A percentile compares a stretch with the other conserved stretches of the same genome.
phyloP scores from a whole-genome alignment of 2,329 filamentous ascomycete species.

The Coniochaeta hoffmannii region DNA sequence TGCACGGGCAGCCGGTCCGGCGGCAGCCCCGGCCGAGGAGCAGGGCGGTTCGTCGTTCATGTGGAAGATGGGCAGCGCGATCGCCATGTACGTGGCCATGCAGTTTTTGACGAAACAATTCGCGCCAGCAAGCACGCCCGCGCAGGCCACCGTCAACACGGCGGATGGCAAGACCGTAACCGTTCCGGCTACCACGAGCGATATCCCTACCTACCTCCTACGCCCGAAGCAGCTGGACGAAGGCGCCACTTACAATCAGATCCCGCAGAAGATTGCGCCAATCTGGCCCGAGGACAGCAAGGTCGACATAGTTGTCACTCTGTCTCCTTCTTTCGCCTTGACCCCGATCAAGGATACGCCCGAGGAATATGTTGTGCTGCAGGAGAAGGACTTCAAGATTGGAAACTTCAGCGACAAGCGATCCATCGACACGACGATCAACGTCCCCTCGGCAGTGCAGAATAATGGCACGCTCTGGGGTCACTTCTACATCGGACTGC shows the following conservation, averaged over 20 bases:
- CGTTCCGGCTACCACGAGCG: constrained; percentile 44
- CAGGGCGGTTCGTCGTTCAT: constrained; percentile 24
- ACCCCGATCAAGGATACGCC: constrained; percentile 59
- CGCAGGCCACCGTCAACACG: constrained; percentile 39
- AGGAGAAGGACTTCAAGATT: constrained; percentile 73
- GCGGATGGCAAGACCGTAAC: constrained; percentile 45
- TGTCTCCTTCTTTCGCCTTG: constrained; percentile 67
- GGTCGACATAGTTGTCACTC: constrained; percentile 77
- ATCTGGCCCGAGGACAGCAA: constrained; percentile 78
- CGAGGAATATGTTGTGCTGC: constrained; percentile 62
- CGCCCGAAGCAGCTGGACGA: constrained; percentile 54
- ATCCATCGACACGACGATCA: constrained; percentile 67
- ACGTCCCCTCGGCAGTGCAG: constrained; percentile 72
- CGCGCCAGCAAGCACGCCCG: constrained; percentile 34
- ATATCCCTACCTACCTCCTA: constrained; percentile 57
- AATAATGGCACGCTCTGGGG: constrained; percentile 91
- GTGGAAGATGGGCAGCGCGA: constrained; percentile 42
- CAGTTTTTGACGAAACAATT: constrained; percentile 51
- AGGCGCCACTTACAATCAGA: constrained; percentile 53
- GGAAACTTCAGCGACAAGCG: constrained; percentile 75
- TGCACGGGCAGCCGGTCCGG: background rate
- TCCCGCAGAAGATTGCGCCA: constrained; percentile 69
- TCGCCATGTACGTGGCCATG: constrained; percentile 50
- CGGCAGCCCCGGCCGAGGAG: background rate
- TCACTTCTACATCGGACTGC: constrained; percentile 81